These are phyloP conservation scores for Hirsutella minnesotensis DNA, from an alignment of 2,329 filamentous ascomycete genomes.

Conservation along the genomic window DNA sequence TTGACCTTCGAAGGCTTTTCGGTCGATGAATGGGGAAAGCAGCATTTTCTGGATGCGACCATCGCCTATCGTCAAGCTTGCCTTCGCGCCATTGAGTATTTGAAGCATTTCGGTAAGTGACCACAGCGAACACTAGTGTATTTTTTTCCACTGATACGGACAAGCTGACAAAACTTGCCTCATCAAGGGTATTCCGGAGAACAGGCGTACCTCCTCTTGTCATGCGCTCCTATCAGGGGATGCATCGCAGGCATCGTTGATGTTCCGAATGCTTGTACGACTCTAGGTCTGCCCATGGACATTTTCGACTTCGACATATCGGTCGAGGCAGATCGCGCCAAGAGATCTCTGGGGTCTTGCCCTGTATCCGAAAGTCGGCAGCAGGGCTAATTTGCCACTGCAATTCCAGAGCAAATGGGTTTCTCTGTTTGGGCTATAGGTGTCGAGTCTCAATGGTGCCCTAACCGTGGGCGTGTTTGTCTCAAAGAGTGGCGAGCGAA, in stretches of 20 bases:
- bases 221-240: constrained; percentile 77
- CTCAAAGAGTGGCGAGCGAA: no score
- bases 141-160: not conserved
- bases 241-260: constrained; percentile 85
- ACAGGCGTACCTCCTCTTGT: constrained; percentile 76
- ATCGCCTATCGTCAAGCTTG: constrained; percentile 78
- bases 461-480: no score
- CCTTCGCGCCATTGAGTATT: constrained; percentile 35
- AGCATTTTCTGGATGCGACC: constrained; percentile 79
- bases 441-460: no score
- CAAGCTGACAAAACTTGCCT: not conserved
- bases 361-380: constrained; percentile 2
- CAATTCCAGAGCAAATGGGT: no score
- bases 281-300: constrained; percentile 78
- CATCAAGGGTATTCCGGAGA: constrained; percentile 51
- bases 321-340: constrained; percentile 10
- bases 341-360: constrained; percentile 11
- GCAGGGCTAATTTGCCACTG: no score
- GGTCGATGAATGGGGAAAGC: constrained; percentile 78
- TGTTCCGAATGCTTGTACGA: constrained; percentile 85
- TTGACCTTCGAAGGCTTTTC: constrained; percentile 58
- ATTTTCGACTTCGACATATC: constrained; percentile 92
- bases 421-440: no score
- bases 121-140: not conserved
- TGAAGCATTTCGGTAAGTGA: constrained; percentile 19